Evolutionary conservation across 1,284 basidiomycete species (phyloP), one percentile per base, ranked within the genome.

Genomic region (Volvariella volvacea): DNA sequence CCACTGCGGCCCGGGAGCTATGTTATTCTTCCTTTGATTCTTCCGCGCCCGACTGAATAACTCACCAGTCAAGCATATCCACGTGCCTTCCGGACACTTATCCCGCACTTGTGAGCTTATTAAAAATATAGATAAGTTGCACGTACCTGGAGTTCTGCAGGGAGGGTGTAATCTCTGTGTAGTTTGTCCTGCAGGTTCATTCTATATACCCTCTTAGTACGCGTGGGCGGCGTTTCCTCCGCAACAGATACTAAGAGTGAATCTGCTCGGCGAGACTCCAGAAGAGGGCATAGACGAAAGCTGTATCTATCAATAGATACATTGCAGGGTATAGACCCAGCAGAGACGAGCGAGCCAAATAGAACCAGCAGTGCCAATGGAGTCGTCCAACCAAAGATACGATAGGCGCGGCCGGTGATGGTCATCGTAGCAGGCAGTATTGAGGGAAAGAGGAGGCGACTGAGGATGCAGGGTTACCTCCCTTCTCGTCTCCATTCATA

Each of bases 201-300:
- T 1, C 51, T 46, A 41, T 62, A 63, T 7, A 52, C 46, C 41
- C 56, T 42, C 22, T 51, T 52, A 4, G 59, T 61, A 8, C 39
- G 45, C 8, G 60, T 63, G 6, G 62, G 60, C 21, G 57, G 61
- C 1, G 62, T 61, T n/a, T 53, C 52, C 47, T 59, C 56, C 6
- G 50, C 50, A 1, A 52, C 51, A 1, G 25, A 28, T 12, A 28
- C 25, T 28, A 6, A 12, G 12, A 28, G 33, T 43, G 39, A 38
- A 31, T 16, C 16, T 42, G 16, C 47, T 41, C 3, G 45, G 43
- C 6, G 47, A 6, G 25, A 28, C 12, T 28, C 32, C 15, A 64
- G 48, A 3, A 63, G 48, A 30, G 60, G 61, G 37, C 62, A 64
- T 15, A 64, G 47, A 45, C 61, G 37, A 43, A 57, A 63, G 31